Evolutionary conservation across 345 rosid species (phyloP).

Genomic region (Moricandia arvensis): DNA sequence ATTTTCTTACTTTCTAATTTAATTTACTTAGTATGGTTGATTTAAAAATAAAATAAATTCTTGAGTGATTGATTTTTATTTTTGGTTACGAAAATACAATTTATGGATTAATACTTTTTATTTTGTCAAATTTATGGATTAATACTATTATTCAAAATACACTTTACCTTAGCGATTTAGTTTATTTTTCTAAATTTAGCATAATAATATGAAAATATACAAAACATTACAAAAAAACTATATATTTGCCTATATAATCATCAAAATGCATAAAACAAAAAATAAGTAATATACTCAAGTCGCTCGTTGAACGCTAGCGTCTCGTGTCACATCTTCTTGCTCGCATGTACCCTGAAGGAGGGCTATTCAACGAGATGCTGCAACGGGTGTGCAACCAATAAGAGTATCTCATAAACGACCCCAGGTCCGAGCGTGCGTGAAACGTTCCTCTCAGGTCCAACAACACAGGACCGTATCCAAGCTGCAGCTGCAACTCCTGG

Average conservation of each 20-base stretch:
- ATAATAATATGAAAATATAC: background rate
- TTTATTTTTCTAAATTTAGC: constrained; percentile 10
- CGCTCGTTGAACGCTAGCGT: constrained; percentile 38
- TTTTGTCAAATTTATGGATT: background rate
- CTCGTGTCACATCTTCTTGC: constrained; percentile 61
- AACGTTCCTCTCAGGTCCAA: constrained; percentile 63
- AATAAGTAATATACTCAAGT: background rate
- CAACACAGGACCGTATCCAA: constrained; percentile 47
- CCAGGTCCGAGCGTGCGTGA: constrained; percentile 63
- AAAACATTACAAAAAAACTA: background rate
- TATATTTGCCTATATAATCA: background rate
- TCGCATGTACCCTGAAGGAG: constrained; percentile 70
- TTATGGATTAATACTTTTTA: background rate
- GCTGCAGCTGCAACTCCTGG: constrained; percentile 51
- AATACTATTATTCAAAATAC: background rate
- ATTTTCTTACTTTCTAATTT: background rate
- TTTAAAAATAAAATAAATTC: background rate
- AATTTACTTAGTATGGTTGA: background rate
- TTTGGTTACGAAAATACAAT: too few species aligned
- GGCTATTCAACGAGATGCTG: constrained; percentile 50
- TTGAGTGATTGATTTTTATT: background rate
- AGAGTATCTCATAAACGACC: constrained; percentile 64
- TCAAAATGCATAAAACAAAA: constrained; percentile 1
- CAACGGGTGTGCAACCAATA: constrained; percentile 67
- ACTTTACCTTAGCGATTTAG: background rate